Evolutionary conservation across 345 rosid species (phyloP).

Genomic region (Dipteronia dyeriana): DNA sequence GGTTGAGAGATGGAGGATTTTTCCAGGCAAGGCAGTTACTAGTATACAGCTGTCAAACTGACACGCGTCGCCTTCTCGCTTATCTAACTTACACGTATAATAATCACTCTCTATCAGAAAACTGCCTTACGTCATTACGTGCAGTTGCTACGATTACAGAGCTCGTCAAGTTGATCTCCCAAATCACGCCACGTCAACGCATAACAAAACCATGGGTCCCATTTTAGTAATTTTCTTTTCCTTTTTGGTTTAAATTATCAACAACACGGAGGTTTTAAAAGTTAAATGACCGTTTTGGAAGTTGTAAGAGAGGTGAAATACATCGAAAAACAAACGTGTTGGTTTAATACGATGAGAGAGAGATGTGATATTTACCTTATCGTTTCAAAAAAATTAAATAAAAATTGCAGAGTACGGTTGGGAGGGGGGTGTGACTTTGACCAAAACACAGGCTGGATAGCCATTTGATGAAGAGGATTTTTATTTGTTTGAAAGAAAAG

Average conservation of each 20-base stretch:
- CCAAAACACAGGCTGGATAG: conserved; percentile 59
- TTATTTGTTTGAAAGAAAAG: conserved; percentile 9
- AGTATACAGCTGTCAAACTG: conserved; percentile 59
- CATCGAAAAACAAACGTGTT: background rate
- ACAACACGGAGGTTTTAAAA: background rate
- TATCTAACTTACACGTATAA: conserved; percentile 46
- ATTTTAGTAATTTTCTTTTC: background rate
- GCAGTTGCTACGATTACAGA: conserved; percentile 23
- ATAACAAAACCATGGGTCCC: too few species aligned
- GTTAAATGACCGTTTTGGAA: conserved; percentile 25
- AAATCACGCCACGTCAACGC: conserved; percentile 20
- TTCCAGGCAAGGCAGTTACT: conserved; percentile 73
- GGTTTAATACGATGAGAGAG: background rate
- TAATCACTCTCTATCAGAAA: conserved; percentile 13
- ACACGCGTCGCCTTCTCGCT: conserved; percentile 48
- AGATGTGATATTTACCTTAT: conserved; percentile 17
- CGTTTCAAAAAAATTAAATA: background rate
- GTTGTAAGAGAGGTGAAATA: conserved; percentile 18
- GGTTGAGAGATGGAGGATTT: conserved; percentile 42
- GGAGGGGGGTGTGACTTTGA: conserved; percentile 35
- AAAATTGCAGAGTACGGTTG: conserved; percentile 16
- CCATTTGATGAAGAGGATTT: conserved; percentile 29
- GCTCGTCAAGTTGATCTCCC: conserved; percentile 25
- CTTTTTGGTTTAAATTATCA: background rate
- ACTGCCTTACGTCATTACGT: conserved; percentile 16